Evolutionary conservation across 1,284 basidiomycete species (phyloP), one percentile per base, ranked within the genome.

Genomic region (Pascua guehoae): DNA sequence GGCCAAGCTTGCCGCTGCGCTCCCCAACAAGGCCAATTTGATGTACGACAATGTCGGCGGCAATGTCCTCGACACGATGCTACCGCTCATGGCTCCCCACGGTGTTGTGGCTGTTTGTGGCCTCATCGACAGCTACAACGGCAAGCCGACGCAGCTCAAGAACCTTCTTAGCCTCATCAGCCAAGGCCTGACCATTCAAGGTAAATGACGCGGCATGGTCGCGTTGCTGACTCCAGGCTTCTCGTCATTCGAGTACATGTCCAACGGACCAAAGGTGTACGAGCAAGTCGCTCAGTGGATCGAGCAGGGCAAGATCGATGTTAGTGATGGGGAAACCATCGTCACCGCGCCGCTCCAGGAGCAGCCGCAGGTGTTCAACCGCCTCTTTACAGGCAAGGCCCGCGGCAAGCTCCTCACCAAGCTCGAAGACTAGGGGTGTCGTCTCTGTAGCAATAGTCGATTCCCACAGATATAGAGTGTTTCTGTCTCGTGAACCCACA

Each of bases 21-120:
- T 60, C 12, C 42, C 36, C 14, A 42, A 41, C 17, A 69, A 66
- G 55, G 66, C 67, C 24, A 64, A 66, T 53, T 62, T 63, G 36
- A 77, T 68, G 66, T 73, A 71, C 52, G 73, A 76, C 55, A 79
- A 78, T 49, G 77, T 79, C 54, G 79, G 79, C 14, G 78, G 78
- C 2, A 64, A 72, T 24, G 70, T 77, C 15, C 68, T 79, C 18
- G 71, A 79, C 62, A 49, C 66, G 32, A 67, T 71, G 48, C 45
- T 79, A 16, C 58, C 66, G n/a, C 66, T 68, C 40, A 68, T 80
- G 58, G 74, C 76, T 58, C 70, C 70, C 18, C 60, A 69, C 50
- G 78, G 74, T 17, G 64, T 73, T 24, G 68, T 80, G 47, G 77
- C 72, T 7, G 65, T 75, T 12, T 79, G 77, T 59, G 79, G 79